phyloP scores from a whole-genome alignment of 78 protist species.

The Isochrysis galbana region DNA sequence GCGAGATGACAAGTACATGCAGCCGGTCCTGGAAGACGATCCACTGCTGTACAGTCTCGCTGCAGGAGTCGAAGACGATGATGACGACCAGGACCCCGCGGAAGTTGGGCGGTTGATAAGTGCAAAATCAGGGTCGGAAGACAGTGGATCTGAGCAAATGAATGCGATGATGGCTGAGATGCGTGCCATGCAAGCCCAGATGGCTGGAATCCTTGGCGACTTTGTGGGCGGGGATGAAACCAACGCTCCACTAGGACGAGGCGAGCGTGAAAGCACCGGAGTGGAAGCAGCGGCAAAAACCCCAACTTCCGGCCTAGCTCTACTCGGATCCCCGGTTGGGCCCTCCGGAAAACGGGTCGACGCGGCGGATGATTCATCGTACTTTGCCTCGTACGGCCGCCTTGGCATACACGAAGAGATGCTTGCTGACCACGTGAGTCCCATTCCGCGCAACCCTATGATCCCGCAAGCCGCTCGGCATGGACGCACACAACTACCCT shows the following conservation, averaged over 20 bases:
- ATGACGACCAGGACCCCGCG: not conserved
- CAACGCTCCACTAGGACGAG: too few species aligned
- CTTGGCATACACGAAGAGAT: conserved; percentile 23
- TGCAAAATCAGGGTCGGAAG: not conserved
- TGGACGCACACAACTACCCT: too few species aligned
- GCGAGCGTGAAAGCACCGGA: too few species aligned
- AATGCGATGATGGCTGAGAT: not conserved
- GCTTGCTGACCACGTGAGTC: not conserved
- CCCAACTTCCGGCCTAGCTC: not conserved
- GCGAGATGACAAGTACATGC: not conserved
- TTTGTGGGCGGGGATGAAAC: not conserved
- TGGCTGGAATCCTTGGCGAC: not conserved
- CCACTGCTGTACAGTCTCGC: not conserved
- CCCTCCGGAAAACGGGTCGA: not conserved
- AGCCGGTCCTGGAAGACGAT: not conserved
- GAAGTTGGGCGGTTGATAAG: not conserved
- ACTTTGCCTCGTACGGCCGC: conserved; percentile 12
- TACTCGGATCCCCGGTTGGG: not conserved
- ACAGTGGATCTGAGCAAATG: not conserved
- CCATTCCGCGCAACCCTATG: too few species aligned
- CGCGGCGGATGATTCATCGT: not conserved
- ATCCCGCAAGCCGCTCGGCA: too few species aligned
- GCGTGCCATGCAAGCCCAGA: not conserved
- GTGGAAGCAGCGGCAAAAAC: too few species aligned
- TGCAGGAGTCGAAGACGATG: not conserved